Evolutionary conservation across 1,284 basidiomycete species (phyloP).

Genomic region (Xerocomus tenax): DNA sequence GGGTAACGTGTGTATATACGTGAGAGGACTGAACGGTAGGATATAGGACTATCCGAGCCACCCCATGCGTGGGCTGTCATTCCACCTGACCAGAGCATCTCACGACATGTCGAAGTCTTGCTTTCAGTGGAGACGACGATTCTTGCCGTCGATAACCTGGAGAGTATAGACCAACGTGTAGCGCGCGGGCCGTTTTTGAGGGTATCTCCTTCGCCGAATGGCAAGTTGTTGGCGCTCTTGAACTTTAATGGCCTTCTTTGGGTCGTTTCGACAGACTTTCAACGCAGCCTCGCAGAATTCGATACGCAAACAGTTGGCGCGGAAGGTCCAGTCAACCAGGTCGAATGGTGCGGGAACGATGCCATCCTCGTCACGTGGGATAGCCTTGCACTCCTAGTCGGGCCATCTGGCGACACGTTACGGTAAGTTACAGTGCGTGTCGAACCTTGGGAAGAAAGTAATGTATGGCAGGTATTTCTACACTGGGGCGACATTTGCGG

Average conservation of each 20-base stretch:
- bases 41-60: conserved; percentile 60
- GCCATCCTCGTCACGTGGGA: conserved; percentile 85
- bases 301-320: conserved; percentile 52
- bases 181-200: conserved; percentile 83
- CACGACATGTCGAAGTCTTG: conserved; percentile 80
- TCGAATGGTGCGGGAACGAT: conserved; percentile 96
- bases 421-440: conserved; percentile 44
- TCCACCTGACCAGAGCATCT: conserved; percentile 77
- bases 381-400: conserved; percentile 74
- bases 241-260: conserved; percentile 69
- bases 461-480: conserved; percentile 77
- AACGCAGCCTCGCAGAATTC: conserved; percentile 81
- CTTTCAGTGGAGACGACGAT: conserved; percentile 74
- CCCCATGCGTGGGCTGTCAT: conserved; percentile 80
- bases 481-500: conserved; percentile 63
- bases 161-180: conserved; percentile 81
- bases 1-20: conserved; percentile 1
- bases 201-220: conserved; percentile 85
- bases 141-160: conserved; percentile 76
- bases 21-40: conserved; percentile 11
- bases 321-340: conserved; percentile 53
- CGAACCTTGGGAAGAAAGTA: conserved; percentile 1
- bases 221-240: conserved; percentile 82
- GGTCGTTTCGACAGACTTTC: conserved; percentile 92
- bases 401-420: conserved; percentile 84